Evolutionary conservation across 2,329 filamentous ascomycete species (phyloP), one percentile per base, ranked within the genome.

Genomic region (Blastomyces emzantsi): DNA sequence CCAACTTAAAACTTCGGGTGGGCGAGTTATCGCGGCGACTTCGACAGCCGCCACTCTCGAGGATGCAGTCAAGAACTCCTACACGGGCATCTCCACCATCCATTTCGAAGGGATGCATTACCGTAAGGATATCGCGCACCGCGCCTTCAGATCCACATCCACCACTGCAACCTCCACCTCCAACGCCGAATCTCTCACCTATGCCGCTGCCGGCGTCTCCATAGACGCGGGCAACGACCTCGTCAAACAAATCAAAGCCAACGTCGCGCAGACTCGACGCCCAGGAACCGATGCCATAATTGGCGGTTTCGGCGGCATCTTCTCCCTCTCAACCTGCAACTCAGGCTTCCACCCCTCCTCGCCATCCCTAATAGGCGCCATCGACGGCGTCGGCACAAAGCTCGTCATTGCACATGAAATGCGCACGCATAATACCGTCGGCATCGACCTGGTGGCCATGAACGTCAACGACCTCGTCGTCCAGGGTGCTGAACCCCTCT

Each of bases 401-500:
- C 87, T 97, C 70, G 95, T 95, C 83, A 90, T 99, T 71, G 94
- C 94, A 0, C 93, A 97, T 74, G 85, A 87, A 15, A 90, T 95
- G 80, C 84, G 87, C 70, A 91, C 95, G 78, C 94, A 97, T 77
- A 87, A 93, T 76, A 96, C 92, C 2, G 93, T 99, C 13, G 94
- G 94, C 65, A 92, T 99, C 70, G 94, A 99, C 74, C 84, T 99
- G 45, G 94, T 99, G 3, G 94, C 94, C 69, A 97, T 97, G 93
- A 97, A 97, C 76, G 94, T 97, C 73, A 99, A 99, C 76, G 94
- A 99, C 73, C 83, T 99, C 0, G 88, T 99, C 61, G 94, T 97
- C 9, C 92, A 97, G 79, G 94, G 94, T 62, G 94, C 94, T 15
- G 90, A 94, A 69, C 92, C 94, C 1, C 83, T 97, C 67, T 94